Evolutionary conservation across 495 filamentous ascomycete species (phyloP), one percentile per base, ranked within the genome.

Genomic region (Elasticomyces elasticus): DNA sequence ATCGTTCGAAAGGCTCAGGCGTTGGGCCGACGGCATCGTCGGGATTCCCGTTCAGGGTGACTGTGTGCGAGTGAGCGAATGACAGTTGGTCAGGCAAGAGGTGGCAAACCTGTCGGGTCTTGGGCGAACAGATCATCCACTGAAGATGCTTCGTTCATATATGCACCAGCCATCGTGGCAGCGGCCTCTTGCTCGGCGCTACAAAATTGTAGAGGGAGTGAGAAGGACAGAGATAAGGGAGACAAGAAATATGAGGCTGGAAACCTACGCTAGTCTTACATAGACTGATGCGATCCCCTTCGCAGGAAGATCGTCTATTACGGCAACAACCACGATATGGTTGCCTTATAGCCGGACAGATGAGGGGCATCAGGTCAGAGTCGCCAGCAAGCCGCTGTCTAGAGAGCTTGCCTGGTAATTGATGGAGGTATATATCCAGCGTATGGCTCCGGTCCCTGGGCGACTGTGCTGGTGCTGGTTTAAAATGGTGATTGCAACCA

Each of bases 1-100:
- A 59, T 20, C 56, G 50, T 11, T 27, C 30, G n/a, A 30, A 24
- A 12, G 56, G 56, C n/a, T 49, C 30, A 6, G 56, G 56, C 24
- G 22, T 50, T 22, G 30, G 5, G 4, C 56, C 56, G 31, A 54
- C 54, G 25, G 56, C 56, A 31, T 54, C 30, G 27, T 59, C 56
- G 38, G 56, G 30, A 5, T 13, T 37, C 22, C 51, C 51, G 23
- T 54, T 37, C 20, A 59, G 50, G 24, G 49, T 22, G 35, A 59
- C 53, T 27, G 56, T 55, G 17, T 35, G 35, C 20, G 10, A 19
- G 40, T 43, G 40, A 43, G 20, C 20, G 12, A 7, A 43, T 17
- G 40, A 7, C 20, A 43, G 13, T n/a, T 17, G 12, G n/a, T 43
- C 12, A 19, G 20, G 6, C 20, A 7, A 22, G 40, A 22, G 31